These are phyloP conservation scores for Pichia sp. DNA, from an alignment of 1,139 yeast species.

Conservation along the genomic window DNA sequence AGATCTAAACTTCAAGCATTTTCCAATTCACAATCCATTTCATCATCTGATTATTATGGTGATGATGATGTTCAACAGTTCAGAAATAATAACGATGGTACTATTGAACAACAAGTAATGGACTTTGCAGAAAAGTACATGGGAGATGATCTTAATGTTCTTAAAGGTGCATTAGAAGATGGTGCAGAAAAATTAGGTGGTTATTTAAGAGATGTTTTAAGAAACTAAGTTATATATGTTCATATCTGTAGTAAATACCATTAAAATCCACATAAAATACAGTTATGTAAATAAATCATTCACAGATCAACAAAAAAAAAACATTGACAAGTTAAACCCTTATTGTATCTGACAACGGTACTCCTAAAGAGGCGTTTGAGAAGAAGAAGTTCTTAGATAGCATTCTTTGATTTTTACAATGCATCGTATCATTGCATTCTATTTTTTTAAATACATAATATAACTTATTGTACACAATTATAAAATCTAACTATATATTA, in stretches of 20 bases:
- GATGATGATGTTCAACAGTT: constrained; percentile 46
- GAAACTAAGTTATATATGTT: constrained; percentile 15
- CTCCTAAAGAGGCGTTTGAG: too few relatives aligned
- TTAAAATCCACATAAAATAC: neutral
- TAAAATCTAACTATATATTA: too few relatives aligned
- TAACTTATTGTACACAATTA: too few relatives aligned
- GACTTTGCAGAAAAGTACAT: constrained; percentile 70
- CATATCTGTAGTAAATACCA: neutral
- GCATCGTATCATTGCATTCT: too few relatives aligned
- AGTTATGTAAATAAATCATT: neutral
- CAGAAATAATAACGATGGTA: constrained; percentile 27
- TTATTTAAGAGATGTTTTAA: constrained; percentile 73
- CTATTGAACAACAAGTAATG: constrained; percentile 45
- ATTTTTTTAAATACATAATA: too few relatives aligned
- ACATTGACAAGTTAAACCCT: too few relatives aligned
- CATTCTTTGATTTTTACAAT: too few relatives aligned
- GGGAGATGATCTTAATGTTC: constrained; percentile 79
- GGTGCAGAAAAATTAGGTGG: constrained; percentile 88
- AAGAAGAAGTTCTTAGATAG: too few relatives aligned
- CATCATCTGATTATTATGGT: constrained; percentile 89
- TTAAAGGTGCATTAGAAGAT: constrained; percentile 89
- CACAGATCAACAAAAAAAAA: too few relatives aligned
- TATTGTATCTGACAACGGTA: too few relatives aligned
- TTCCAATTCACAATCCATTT: constrained; percentile 82
- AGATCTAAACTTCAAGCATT: constrained; percentile 68